Evolutionary conservation across 2,329 filamentous ascomycete species (phyloP).

Genomic region (Septoria linicola): DNA sequence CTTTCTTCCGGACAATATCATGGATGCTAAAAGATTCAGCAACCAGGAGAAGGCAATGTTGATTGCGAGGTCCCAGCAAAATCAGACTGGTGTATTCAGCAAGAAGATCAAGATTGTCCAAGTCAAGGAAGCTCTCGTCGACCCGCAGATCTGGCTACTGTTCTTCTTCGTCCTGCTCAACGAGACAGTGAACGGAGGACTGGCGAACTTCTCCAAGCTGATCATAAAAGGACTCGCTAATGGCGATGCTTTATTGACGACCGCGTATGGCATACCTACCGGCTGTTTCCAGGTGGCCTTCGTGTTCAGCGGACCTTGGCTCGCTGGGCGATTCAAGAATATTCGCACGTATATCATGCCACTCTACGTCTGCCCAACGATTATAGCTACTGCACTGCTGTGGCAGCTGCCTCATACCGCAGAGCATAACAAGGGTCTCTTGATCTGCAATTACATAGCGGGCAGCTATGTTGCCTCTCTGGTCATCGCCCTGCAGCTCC

Average conservation of each 20-base stretch:
- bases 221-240: slow-evolving; percentile 54
- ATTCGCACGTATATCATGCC: slow-evolving; percentile 55
- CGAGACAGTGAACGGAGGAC: slow-evolving; percentile 54
- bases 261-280: slow-evolving; percentile 55
- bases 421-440: slow-evolving; percentile 47
- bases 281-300: slow-evolving; percentile 56
- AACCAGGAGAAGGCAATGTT: slow-evolving; percentile 55
- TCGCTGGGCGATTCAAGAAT: slow-evolving; percentile 54
- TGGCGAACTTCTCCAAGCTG: slow-evolving; percentile 57
- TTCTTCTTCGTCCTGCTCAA: slow-evolving; percentile 48
- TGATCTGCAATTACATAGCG: slow-evolving; percentile 55
- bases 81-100: slow-evolving; percentile 49
- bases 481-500: slow-evolving; percentile 55
- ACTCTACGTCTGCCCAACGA: slow-evolving; percentile 53
- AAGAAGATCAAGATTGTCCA: slow-evolving; percentile 53
- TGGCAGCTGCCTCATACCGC: slow-evolving; percentile 48
- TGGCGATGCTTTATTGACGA: slow-evolving; percentile 47
- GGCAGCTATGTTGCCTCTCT: slow-evolving; percentile 53
- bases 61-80: slow-evolving; percentile 45
- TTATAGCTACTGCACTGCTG: slow-evolving; percentile 51
- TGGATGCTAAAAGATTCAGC: slow-evolving; percentile 67
- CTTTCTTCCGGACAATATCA: slow-evolving; percentile 67
- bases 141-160: slow-evolving; percentile 57
- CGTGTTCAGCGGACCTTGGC: slow-evolving; percentile 53
- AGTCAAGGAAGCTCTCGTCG: slow-evolving; percentile 57